Evolutionary conservation across 2,329 filamentous ascomycete species (phyloP), one percentile per base, ranked within the genome.

Genomic region (Penicillium sp.): DNA sequence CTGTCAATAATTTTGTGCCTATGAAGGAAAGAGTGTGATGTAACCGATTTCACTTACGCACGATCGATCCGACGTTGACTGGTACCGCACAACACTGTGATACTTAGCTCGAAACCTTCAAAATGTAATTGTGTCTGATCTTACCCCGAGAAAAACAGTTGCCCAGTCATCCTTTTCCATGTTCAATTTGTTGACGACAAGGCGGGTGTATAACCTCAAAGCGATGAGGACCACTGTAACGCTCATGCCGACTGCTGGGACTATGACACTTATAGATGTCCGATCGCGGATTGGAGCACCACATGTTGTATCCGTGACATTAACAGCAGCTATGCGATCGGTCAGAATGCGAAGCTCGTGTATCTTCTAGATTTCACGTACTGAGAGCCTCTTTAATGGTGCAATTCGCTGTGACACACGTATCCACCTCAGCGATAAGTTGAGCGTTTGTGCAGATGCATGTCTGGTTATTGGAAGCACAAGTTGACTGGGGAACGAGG

Each of bases 171-270:
- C 53, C 24, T 26, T 47, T 10, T 48, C 53, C 11, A 49, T 37
- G 9, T 55, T 41, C 26, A 54, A 19, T 31, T 55, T 50, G 7
- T 9, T 47, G 22, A 55, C 19, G 16, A 46, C 48, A 46, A 55
- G 47, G 11, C 53, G 53, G 5, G 48, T 41, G n/a, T 51, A 55
- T 37, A 55, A 24, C n/a, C 53, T 50, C 53, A 55, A 51, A 46
- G 3, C n/a, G 11, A 55, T 22, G 33, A 55, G 37, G 16, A 51
- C 19, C 45, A 54, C 2, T 3, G 35, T 39, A 31, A 48, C n/a
- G 5, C 45, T 31, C 35, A 54, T n/a, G 5, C 52, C 52, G 3
- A 33, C 46, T 33, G 52, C 52, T 21, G 52, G 52, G n/a, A 54
- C 39, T 13, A 54, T 4, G 24, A 54, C 44, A 19, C 52, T 54